A percentile compares a stretch with the other conserved stretches of the same genome.
These are phyloP conservation scores for Blepharisma stoltei DNA, from an alignment of 73 alveolate genomes.

Conservation along the genomic window DNA sequence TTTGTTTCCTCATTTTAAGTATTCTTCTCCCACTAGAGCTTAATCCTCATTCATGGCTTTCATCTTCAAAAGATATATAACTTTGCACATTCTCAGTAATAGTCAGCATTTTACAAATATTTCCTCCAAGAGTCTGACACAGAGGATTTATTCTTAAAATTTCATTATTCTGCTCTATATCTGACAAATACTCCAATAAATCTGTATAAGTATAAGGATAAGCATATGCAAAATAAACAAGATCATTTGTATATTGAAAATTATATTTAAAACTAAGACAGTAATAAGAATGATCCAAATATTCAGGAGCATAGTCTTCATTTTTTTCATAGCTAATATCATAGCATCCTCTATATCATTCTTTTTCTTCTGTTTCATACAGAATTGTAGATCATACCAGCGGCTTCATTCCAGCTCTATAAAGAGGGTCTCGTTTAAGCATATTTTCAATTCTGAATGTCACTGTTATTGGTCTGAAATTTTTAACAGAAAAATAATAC, in stretches of 20 bases:
- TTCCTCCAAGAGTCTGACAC: constrained; percentile 81
- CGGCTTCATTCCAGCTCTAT: constrained; percentile 87
- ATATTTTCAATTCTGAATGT: constrained; percentile 96
- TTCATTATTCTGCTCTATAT: constrained; percentile 60
- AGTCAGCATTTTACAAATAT: constrained; percentile 35
- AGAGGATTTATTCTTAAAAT: constrained; percentile 53
- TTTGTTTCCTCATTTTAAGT: constrained; percentile 21
- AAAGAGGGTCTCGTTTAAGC: constrained; percentile 96
- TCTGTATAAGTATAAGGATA: constrained; percentile 97
- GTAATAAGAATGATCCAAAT: constrained; percentile 60
- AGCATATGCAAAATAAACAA: constrained; percentile 96
- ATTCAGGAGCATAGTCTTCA: constrained; percentile 5
- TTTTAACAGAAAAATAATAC: constrained; percentile 95
- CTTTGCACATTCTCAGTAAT: constrained; percentile 23
- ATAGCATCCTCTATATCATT: constrained; percentile 85
- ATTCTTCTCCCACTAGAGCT: constrained; percentile 58
- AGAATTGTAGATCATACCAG: constrained; percentile 59
- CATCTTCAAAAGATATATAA: constrained; percentile 19
- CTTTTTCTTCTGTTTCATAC: constrained; percentile 41
- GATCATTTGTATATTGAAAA: constrained; percentile 91
- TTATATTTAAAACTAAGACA: constrained; percentile 91
- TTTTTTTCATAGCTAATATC: constrained; percentile 82
- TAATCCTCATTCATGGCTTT: constrained; percentile 23
- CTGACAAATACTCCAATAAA: constrained; percentile 76
- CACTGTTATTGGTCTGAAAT: constrained; percentile 50